These are phyloP conservation scores for Oryza glumipatula DNA, from an alignment of 176 grass and related monocot genomes.

Conservation along the genomic window DNA sequence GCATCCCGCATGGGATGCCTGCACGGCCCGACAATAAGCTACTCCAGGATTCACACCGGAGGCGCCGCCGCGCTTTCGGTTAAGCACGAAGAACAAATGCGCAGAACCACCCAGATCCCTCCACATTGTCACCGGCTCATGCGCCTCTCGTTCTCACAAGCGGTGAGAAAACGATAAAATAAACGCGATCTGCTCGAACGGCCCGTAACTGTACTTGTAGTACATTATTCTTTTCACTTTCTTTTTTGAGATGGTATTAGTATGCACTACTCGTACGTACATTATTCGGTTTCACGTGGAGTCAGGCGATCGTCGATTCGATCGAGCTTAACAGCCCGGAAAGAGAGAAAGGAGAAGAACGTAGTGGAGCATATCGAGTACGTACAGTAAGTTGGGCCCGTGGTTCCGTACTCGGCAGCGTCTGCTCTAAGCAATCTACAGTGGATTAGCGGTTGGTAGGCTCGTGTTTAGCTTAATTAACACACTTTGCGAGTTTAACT, in stretches of 20 bases:
- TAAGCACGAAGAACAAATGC: not conserved
- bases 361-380: not conserved
- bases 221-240: not conserved
- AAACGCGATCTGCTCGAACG: not conserved
- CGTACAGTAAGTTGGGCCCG: not conserved
- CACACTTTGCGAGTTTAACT: not conserved
- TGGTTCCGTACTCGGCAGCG: not conserved
- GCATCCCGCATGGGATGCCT: not conserved
- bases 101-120: not conserved
- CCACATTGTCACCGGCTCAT: not conserved
- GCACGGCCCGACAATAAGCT: not conserved
- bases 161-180: not conserved
- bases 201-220: not conserved
- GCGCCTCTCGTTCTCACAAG: not conserved
- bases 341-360: not conserved
- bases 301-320: not conserved
- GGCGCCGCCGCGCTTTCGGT: not conserved
- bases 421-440: constrained; percentile 19
- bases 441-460: not conserved
- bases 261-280: not conserved
- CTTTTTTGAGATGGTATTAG: too few relatives aligned
- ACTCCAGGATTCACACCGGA: constrained; percentile 6
- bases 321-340: not conserved
- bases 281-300: constrained; percentile 25
- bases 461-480: not conserved